A percentile compares a stretch with the other conserved stretches of the same genome.
Conservation (phyloP, 805 yeast species). For the Candida morakotiae region DNA sequence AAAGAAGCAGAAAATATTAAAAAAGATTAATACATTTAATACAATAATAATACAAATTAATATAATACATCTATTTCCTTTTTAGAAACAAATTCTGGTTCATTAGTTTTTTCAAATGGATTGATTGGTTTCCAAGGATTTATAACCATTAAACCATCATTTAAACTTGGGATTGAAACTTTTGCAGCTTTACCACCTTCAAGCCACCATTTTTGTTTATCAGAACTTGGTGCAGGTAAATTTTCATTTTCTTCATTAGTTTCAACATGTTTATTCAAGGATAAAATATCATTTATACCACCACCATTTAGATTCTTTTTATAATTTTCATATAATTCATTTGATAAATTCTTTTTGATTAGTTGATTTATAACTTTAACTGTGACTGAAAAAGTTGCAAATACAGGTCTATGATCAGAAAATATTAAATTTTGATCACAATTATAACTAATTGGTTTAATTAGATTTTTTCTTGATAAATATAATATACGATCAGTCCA, state of each 20-base stretch:
- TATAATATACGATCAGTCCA: conserved; percentile 92
- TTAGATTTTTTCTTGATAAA: conserved; percentile 48
- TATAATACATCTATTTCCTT: conserved; percentile 11
- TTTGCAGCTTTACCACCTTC: conserved; percentile 73
- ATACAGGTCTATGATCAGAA: conserved; percentile 91
- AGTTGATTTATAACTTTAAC: conserved; percentile 65
- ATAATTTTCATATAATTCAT: conserved; percentile 54
- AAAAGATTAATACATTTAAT: not conserved
- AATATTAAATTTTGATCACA: conserved; percentile 54
- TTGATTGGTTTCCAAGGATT: conserved; percentile 71
- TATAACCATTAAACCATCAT: conserved; percentile 36
- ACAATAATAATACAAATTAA: not conserved
- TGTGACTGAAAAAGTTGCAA: conserved; percentile 60
- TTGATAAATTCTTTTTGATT: conserved; percentile 50
- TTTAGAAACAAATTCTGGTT: conserved; percentile 48
- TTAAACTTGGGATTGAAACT: conserved; percentile 48
- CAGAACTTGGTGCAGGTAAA: conserved; percentile 89
- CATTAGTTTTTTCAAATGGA: conserved; percentile 58
- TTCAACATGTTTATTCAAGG: conserved; percentile 14
- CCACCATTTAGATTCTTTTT: conserved; percentile 43
- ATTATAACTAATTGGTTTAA: conserved; percentile 59
- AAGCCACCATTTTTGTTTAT: conserved; percentile 86
- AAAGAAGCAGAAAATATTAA: conserved; percentile 42
- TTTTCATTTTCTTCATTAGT: conserved; percentile 27
- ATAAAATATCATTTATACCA: conserved; percentile 29